Conservation (phyloP, 331 rosid genomes). For the Quercus tomentella region DNA sequence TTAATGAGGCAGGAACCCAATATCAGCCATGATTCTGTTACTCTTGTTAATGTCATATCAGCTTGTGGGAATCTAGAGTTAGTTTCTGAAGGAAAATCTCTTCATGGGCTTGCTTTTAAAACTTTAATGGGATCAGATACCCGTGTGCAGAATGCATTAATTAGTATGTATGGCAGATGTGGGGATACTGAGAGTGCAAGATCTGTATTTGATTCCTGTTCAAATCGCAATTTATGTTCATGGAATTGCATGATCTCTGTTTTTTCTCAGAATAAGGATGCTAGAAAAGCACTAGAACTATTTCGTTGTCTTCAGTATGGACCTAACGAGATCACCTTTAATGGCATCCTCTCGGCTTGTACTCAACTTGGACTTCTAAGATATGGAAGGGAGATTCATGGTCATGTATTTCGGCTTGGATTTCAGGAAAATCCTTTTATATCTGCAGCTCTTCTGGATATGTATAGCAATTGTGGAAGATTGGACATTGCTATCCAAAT, state of each 20-base stretch:
- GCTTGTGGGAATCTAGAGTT: constrained; percentile 51
- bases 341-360: constrained; percentile 46
- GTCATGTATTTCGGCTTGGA: constrained; percentile 17
- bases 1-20: constrained; percentile 33
- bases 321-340: constrained; percentile 49
- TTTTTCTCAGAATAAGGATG: constrained; percentile 41
- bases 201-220: constrained; percentile 32
- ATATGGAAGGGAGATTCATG: constrained; percentile 48
- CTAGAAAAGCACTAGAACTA: constrained; percentile 41
- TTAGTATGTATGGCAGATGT: constrained; percentile 59
- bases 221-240: constrained; percentile 43
- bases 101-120: constrained; percentile 42
- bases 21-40: constrained; percentile 42
- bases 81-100: constrained; percentile 31
- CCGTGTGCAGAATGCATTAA: constrained; percentile 47
- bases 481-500: constrained; percentile 42
- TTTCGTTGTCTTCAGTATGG: constrained; percentile 29
- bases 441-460: constrained; percentile 50
- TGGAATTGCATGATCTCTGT: constrained; percentile 63
- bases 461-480: constrained; percentile 49
- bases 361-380: constrained; percentile 38
- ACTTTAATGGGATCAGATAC: constrained; percentile 36
- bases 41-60: constrained; percentile 40
- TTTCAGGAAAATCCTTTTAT: constrained; percentile 37
- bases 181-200: constrained; percentile 44